Conservation (phyloP, 2,329 filamentous ascomycete genomes). For the Penicillium sp. region DNA sequence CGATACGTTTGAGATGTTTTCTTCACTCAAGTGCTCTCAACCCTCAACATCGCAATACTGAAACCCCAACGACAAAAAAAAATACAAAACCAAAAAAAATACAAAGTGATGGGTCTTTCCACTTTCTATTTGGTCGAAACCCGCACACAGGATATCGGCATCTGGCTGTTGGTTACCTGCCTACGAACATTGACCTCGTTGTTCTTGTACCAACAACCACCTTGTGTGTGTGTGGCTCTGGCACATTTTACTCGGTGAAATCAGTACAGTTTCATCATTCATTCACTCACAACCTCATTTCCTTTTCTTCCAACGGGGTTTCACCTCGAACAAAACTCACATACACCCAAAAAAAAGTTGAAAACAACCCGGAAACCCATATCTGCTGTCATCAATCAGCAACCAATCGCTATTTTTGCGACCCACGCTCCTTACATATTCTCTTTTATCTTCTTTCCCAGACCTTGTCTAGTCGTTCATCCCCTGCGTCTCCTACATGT, state of each 20-base stretch:
- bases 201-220: not conserved
- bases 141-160: not conserved
- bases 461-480: constrained; percentile 11
- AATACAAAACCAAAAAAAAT: not conserved
- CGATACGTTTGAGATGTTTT: constrained; percentile 25
- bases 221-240: not conserved
- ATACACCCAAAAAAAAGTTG: not conserved
- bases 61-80: constrained; percentile 14
- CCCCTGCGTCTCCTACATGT: not conserved
- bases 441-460: constrained; percentile 14
- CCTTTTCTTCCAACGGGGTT: constrained; percentile 7
- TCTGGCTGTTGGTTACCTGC: not conserved
- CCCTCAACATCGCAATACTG: constrained; percentile 13
- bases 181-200: not conserved
- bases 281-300: constrained; percentile 12
- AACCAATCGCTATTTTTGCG: constrained; percentile 8
- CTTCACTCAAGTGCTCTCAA: constrained; percentile 1
- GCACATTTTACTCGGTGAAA: constrained; percentile 10
- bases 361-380: not conserved
- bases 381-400: not conserved
- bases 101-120: constrained; percentile 23
- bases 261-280: constrained; percentile 7
- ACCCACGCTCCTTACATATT: constrained; percentile 18
- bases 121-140: constrained; percentile 7
- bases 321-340: not conserved